Percentiles rank a stretch among this genome's conserved stretches.
phyloP scores from a whole-genome alignment of 192 early-diverging fungal species.

The Rhizophagus clarus region DNA sequence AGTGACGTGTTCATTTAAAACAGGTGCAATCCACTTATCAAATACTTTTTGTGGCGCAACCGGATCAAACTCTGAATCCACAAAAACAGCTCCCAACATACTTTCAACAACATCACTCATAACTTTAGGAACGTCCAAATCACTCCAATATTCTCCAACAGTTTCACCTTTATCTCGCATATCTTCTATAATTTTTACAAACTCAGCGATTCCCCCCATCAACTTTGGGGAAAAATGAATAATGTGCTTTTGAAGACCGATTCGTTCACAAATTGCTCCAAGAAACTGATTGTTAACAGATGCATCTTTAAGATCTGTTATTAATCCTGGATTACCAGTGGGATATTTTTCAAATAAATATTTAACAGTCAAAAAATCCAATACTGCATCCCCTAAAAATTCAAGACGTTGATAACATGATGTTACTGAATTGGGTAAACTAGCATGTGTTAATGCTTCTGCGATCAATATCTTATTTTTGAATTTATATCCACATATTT shows the following conservation, averaged over 20 bases:
- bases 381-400: constrained; percentile 80
- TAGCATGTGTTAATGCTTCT: constrained; percentile 89
- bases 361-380: constrained; percentile 79
- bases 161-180: constrained; percentile 35
- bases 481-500: constrained; percentile 65
- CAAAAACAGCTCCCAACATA: constrained; percentile 81
- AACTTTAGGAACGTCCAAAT: constrained; percentile 84
- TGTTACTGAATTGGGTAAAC: constrained; percentile 51
- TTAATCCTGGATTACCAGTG: constrained; percentile 68
- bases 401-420: constrained; percentile 91
- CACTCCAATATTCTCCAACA: constrained; percentile 75
- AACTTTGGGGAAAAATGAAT: constrained; percentile 64
- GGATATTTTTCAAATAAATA: constrained; percentile 74
- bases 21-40: constrained; percentile 40
- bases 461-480: constrained; percentile 62
- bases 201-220: constrained; percentile 58
- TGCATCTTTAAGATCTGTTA: constrained; percentile 84
- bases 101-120: constrained; percentile 89
- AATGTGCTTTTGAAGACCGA: constrained; percentile 68
- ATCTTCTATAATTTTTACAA: constrained; percentile 51
- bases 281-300: constrained; percentile 88
- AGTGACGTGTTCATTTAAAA: constrained; percentile 47
- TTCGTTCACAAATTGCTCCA: constrained; percentile 64
- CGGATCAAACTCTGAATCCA: constrained; percentile 72
- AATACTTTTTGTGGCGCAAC: constrained; percentile 22